Evolutionary conservation across 345 rosid species (phyloP).

Genomic region (Eucalyptus polybractea): DNA sequence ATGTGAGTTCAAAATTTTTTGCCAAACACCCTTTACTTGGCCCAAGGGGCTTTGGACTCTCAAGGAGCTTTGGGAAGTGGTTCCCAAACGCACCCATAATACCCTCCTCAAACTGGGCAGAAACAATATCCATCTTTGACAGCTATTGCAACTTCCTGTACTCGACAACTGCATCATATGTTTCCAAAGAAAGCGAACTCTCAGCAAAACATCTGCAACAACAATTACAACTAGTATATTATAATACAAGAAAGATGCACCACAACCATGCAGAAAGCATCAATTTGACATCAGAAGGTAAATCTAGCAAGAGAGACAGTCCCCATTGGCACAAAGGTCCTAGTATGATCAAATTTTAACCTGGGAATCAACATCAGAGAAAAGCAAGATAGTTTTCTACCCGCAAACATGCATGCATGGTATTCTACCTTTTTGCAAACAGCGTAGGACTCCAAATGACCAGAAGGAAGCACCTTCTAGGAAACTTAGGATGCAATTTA

Average conservation of each 20-base stretch:
- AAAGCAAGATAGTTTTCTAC: not conserved
- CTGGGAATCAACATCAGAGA: not conserved
- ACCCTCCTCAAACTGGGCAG: not conserved
- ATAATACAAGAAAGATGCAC: not conserved
- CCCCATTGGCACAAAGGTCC: not conserved
- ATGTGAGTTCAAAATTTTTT: too few species aligned
- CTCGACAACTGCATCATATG: constrained; percentile 54
- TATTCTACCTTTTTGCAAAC: not conserved
- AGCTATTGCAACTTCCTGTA: constrained; percentile 14
- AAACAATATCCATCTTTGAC: not conserved
- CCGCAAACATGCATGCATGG: not conserved
- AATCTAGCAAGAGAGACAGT: not conserved
- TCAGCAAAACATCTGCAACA: constrained; percentile 48
- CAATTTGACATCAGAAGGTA: not conserved
- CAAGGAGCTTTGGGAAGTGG: too few species aligned
- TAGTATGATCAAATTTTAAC: not conserved
- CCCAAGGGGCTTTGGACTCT: too few species aligned
- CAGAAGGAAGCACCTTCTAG: not conserved
- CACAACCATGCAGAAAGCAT: not conserved
- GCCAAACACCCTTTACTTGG: too few species aligned
- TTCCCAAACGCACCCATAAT: not conserved
- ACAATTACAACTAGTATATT: not conserved
- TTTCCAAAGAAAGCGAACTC: constrained; percentile 45
- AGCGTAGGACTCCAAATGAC: not conserved
- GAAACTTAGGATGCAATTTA: not conserved